Evolutionary conservation across 139 green algal species (phyloP), one percentile per base, ranked within the genome.

Genomic region (Parachlorella kessleri): DNA sequence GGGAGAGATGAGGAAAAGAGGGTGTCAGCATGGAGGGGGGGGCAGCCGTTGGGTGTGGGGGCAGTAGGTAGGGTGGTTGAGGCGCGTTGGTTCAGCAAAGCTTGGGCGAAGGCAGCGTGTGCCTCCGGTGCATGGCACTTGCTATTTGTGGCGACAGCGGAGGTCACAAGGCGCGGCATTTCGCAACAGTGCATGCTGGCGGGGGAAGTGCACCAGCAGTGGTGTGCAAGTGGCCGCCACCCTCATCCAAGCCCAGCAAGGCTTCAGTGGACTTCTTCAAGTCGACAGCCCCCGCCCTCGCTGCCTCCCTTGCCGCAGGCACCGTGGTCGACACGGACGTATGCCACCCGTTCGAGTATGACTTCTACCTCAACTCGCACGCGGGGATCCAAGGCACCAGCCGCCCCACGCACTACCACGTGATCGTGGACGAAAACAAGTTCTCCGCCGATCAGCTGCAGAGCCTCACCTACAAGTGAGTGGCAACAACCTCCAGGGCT

Each of bases 351-450:
- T 76, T 55, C 71, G 76, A 73, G 73, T 96, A 91, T 55, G 90
- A 96, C 85, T 98, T 98, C 88, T 98, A 91, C 81, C 90, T 98
- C 7, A 95, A 94, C 83, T 88, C 76, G 65, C 95, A 98, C 70
- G 85, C 88, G 0, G 89, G 91, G 66, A 89, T 97, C 36, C 90
- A 97, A 88, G 80, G 75, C 42, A 87, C 87, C 81, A 93, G 86
- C 86, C 87, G 89, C 71, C 88, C 93, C n/a, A 88, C 86, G 23
- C 91, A 94, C 77, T 93, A 94, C 89, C 82, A 91, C 73, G 93
- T 97, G 78, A 84, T 98, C 39, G 69, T 91, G 36, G 95, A 98
- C 70, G 90, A 98, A 80, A 94, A 93, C 75, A 81, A 83, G 14
- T 95, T 98, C 73, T 79, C 66, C 6, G 78, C 94, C 5, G 91